A percentile compares a stretch with the other conserved stretches of the same genome.
These are phyloP conservation scores for Dictyostelium intermedium DNA, from an alignment of 78 protist genomes.

Conservation along the genomic window DNA sequence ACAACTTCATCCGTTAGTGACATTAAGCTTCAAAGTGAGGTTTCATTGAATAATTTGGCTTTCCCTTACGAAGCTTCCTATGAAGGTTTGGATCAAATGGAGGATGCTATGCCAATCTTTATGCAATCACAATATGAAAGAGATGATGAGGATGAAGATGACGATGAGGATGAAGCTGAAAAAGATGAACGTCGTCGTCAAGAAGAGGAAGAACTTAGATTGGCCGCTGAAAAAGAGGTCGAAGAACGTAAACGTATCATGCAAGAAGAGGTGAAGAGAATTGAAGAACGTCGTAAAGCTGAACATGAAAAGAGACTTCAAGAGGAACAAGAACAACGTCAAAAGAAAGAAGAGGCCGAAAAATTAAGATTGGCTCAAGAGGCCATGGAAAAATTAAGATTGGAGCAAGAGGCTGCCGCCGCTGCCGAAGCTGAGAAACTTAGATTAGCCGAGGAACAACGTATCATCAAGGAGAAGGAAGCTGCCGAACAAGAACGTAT, in stretches of 20 bases:
- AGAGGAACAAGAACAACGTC: conserved; percentile 25
- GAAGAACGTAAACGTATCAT: conserved; percentile 67
- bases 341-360: conserved; percentile 52
- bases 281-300: conserved; percentile 55
- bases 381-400: conserved; percentile 18
- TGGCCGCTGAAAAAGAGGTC: conserved; percentile 50
- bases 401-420: conserved; percentile 19
- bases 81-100: conserved; percentile 70
- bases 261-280: conserved; percentile 75
- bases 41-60: conserved; percentile 42
- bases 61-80: conserved; percentile 69
- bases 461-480: conserved; percentile 11
- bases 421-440: not conserved
- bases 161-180: conserved; percentile 43
- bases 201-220: conserved; percentile 63
- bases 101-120: conserved; percentile 24
- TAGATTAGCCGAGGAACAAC: not conserved
- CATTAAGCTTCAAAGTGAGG: conserved; percentile 52
- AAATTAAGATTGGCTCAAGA: conserved; percentile 3
- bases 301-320: conserved; percentile 55
- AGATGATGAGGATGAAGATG: conserved; percentile 67
- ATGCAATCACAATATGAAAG: conserved; percentile 55
- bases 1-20: not conserved
- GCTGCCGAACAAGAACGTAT: conserved; percentile 1
- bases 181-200: not conserved